These are phyloP conservation scores for Rubia tinctorum DNA, from an alignment of 305 asterid species.

Conservation along the genomic window DNA sequence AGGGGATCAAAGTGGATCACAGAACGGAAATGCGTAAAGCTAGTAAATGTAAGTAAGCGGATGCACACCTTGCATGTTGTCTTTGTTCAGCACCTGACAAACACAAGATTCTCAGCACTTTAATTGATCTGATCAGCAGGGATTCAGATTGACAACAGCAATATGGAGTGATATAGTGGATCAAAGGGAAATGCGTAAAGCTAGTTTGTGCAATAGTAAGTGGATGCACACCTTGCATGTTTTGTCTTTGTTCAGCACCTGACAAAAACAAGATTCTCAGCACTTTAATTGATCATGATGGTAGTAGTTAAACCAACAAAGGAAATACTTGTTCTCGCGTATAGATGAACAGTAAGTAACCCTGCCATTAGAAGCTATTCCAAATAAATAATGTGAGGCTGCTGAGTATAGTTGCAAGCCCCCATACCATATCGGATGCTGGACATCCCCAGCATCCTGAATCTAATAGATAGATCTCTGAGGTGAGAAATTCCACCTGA, in stretches of 20 bases:
- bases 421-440: slow-evolving; percentile 79
- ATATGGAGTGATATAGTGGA: too few relatives aligned
- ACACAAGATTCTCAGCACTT: slow-evolving; percentile 19
- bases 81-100: slow-evolving; percentile 90
- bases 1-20: too few relatives aligned
- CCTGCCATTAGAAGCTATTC: slow-evolving; percentile 81
- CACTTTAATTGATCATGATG: slow-evolving; percentile 7
- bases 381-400: slow-evolving; percentile 76
- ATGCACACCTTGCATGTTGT: too few relatives aligned
- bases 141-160: too few relatives aligned
- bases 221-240: too few relatives aligned
- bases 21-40: too few relatives aligned
- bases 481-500: slow-evolving; percentile 55
- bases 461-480: slow-evolving; percentile 46
- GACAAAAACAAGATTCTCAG: background rate
- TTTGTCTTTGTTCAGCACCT: too few relatives aligned
- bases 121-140: too few relatives aligned
- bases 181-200: too few relatives aligned
- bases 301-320: background rate
- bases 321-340: slow-evolving; percentile 44
- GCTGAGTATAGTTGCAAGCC: slow-evolving; percentile 56
- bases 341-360: slow-evolving; percentile 78
- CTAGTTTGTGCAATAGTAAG: too few relatives aligned
- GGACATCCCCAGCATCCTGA: slow-evolving; percentile 66
- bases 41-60: too few relatives aligned